Evolutionary conservation across 495 filamentous ascomycete genomes (phyloP), one percentile per base, ranked within the genome.

Genomic region (Rusavskia elegans): DNA sequence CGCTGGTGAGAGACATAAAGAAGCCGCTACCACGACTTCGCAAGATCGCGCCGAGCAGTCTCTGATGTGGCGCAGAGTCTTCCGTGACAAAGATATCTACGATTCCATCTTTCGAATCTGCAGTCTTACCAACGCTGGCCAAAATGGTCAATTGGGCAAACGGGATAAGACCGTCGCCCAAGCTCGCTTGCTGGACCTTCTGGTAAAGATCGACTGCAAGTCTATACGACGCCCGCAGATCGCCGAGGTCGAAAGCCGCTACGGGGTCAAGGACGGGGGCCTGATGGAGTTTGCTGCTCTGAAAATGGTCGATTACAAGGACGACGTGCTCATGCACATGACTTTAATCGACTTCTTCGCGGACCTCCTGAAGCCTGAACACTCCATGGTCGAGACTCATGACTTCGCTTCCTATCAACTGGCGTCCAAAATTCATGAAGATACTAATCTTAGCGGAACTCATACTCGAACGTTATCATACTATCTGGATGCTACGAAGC

Each of bases 271-370:
- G 9, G 57, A 67, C 46, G 60, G 65, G 9, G 84, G 86, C 14
- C 60, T 95, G 3, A 70, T 94, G 14, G 79, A 88, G 35, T 94
- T 84, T 61, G 87, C 82, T 2, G 74, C 81, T 4, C 67, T 79
- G 38, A 68, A 75, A 39, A 90, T 94, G 87, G 75, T 90, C 14
- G 76, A 90, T 56, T 63, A 59, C 23, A 72, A 71, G 52, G 71
- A 69, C 38, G 89, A 95, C 59, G 70, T 82, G 23, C 66, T 95
- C 55, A 85, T 94, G 83, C 84, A 90, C 55, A 73, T 85, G 58
- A 85, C 72, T 19, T 66, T 92, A 46, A 70, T 93, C 46, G 79
- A 86, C 57, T 92, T 92, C 61, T 87, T 81, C 55, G 73, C 77
- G 45, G 71, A 77, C n/a, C 67, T 46, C 9, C 23, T 46, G 8